Evolutionary conservation across 345 rosid species (phyloP).

Genomic region (Bretschneidera sinensis): DNA sequence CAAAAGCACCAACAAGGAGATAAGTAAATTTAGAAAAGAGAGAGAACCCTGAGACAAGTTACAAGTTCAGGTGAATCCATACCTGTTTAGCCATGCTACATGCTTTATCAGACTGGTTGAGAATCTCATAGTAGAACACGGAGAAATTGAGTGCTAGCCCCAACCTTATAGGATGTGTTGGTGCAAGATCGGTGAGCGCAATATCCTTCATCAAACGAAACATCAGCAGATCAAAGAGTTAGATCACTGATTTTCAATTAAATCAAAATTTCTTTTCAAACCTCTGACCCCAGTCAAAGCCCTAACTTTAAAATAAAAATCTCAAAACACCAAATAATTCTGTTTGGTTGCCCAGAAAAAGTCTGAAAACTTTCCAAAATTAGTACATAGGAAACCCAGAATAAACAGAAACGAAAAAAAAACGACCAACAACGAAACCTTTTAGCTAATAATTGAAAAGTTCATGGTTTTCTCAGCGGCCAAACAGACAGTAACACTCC

Average conservation of each 20-base stretch:
- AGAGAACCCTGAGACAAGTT: background rate
- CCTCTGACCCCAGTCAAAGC: background rate
- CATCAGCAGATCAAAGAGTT: background rate
- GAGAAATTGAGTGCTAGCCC: constrained; percentile 87
- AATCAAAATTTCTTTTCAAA: background rate
- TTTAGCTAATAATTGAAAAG: too few species aligned
- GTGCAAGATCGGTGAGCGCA: constrained; percentile 73
- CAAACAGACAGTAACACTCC: too few species aligned
- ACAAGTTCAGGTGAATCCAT: background rate
- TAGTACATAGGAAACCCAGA: too few species aligned
- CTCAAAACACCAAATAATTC: background rate
- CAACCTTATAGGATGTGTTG: constrained; percentile 88
- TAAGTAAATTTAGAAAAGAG: background rate
- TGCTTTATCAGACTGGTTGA: constrained; percentile 84
- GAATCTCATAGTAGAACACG: constrained; percentile 87
- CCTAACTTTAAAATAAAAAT: constrained; percentile 7
- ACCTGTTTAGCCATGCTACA: constrained; percentile 98
- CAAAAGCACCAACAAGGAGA: background rate
- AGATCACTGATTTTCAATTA: background rate
- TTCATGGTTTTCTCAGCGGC: too few species aligned
- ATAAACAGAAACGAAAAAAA: too few species aligned
- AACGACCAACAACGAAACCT: too few species aligned
- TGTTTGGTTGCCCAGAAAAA: background rate
- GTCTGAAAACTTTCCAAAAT: background rate
- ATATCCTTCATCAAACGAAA: constrained; percentile 40